Conservation (phyloP, 169 alveolate species). For the Perkinsus chesapeaki region DNA sequence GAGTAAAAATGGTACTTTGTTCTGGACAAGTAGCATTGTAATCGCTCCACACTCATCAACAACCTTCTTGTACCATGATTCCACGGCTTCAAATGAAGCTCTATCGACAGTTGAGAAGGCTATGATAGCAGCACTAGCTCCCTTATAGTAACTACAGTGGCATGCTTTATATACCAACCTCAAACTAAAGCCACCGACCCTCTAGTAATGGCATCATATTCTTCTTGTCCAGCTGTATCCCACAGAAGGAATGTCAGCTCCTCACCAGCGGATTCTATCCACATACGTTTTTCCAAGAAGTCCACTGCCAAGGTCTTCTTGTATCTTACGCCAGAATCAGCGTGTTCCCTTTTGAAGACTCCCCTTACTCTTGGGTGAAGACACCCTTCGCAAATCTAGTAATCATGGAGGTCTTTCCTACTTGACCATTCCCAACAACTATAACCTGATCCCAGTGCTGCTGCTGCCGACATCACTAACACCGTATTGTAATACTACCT, state of each 20-base stretch:
- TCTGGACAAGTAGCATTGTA: constrained; percentile 30
- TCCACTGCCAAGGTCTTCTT: constrained; percentile 14
- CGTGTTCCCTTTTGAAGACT: not conserved
- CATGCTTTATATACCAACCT: too few relatives aligned
- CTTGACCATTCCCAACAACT: constrained; percentile 42
- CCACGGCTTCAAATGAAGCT: constrained; percentile 35
- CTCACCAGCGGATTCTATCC: not conserved
- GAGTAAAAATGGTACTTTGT: constrained; percentile 11
- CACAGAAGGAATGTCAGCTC: constrained; percentile 50
- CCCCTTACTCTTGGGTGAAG: too few relatives aligned
- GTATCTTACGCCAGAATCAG: not conserved
- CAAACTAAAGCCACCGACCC: constrained; percentile 16
- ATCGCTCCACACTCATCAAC: constrained; percentile 32
- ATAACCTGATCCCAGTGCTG: not conserved
- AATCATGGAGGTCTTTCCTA: constrained; percentile 38
- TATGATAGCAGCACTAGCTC: constrained; percentile 37
- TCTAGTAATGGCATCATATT: constrained; percentile 62
- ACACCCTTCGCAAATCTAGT: constrained; percentile 32
- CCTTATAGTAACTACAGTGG: constrained; percentile 26
- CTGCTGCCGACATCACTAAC: not conserved
- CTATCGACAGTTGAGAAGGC: constrained; percentile 42
- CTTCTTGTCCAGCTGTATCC: constrained; percentile 76
- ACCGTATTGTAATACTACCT: constrained; percentile 13
- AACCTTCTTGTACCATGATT: constrained; percentile 23
- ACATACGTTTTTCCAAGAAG: constrained; percentile 12